Evolutionary conservation across 352 stramenopile species (phyloP).

Genomic region (Phytophthora ramorum): DNA sequence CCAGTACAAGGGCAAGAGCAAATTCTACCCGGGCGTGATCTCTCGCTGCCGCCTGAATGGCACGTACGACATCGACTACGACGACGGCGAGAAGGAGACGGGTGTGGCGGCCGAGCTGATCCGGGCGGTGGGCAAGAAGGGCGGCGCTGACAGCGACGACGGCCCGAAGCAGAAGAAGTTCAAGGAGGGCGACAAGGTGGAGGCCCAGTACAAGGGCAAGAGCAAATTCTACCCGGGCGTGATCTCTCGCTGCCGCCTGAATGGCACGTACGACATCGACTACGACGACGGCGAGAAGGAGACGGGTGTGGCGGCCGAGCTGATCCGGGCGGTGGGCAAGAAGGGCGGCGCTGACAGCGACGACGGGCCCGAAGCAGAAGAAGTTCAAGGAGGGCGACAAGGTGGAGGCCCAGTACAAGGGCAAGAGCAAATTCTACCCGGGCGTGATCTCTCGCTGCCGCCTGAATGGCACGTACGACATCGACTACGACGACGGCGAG

Average conservation of each 20-base stretch:
- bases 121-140: constrained; percentile 12
- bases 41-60: constrained; percentile 42
- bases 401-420: constrained; percentile 19
- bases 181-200: constrained; percentile 20
- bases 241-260: constrained; percentile 21
- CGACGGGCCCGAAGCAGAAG: constrained; percentile 11
- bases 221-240: constrained; percentile 24
- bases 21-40: constrained; percentile 66
- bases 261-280: constrained; percentile 25
- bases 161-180: constrained; percentile 21
- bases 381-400: constrained; percentile 23
- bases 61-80: constrained; percentile 64
- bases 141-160: constrained; percentile 12
- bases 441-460: constrained; percentile 18
- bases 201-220: constrained; percentile 26
- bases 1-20: constrained; percentile 57
- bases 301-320: constrained; percentile 15
- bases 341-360: constrained; percentile 12
- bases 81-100: constrained; percentile 61
- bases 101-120: constrained; percentile 40
- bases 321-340: constrained; percentile 12
- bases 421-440: constrained; percentile 19
- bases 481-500: constrained; percentile 22
- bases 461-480: constrained; percentile 20
- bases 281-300: constrained; percentile 22